Evolutionary conservation across 202 grass and related monocot species (phyloP).

Genomic region (Setaria viridis): DNA sequence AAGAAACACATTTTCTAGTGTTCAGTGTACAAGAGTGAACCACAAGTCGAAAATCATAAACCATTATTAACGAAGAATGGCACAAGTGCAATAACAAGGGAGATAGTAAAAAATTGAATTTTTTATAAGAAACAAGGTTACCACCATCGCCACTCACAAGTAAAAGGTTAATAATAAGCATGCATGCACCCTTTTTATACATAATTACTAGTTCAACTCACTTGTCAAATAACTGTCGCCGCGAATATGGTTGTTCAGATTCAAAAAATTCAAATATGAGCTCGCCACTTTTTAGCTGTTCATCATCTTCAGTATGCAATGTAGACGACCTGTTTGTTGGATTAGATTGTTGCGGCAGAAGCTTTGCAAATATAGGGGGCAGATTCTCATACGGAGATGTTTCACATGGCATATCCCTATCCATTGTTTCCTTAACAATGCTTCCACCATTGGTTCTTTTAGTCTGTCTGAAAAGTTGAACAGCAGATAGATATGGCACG

Average conservation of each 20-base stretch:
- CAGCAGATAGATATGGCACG: conserved; percentile 85
- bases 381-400: conserved; percentile 32
- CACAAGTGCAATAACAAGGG: not conserved
- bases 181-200: not conserved
- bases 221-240: conserved; percentile 71
- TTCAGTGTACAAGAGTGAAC: not conserved
- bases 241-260: conserved; percentile 78
- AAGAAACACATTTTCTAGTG: conserved; percentile 28
- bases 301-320: conserved; percentile 42
- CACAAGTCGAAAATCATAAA: conserved; percentile 27
- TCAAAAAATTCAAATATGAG: conserved; percentile 91
- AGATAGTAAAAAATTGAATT: not conserved
- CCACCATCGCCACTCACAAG: not conserved
- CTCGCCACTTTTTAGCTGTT: conserved; percentile 31
- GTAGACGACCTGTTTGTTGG: conserved; percentile 33
- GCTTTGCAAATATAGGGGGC: conserved; percentile 61
- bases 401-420: conserved; percentile 36
- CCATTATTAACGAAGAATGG: not conserved
- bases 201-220: conserved; percentile 45
- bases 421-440: conserved; percentile 8
- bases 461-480: conserved; percentile 75
- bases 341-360: conserved; percentile 51
- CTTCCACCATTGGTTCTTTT: conserved; percentile 31
- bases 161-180: not conserved
- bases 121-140: conserved; percentile 7